phyloP scores from a whole-genome alignment of 2,329 filamentous ascomycete genomes.

The Hypoxylon sp. region DNA sequence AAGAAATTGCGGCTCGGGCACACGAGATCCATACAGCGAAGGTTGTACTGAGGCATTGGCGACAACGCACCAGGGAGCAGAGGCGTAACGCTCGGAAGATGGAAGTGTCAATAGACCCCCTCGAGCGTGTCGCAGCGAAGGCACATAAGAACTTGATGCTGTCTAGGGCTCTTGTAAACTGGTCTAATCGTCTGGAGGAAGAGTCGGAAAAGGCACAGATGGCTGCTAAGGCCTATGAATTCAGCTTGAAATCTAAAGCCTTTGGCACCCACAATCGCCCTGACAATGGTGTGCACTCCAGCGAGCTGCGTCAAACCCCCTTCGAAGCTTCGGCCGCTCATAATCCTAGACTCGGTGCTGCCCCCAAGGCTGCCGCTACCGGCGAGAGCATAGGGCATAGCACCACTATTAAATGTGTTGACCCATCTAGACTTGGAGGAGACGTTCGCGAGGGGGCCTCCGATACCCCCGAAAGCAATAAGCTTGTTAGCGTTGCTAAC shows the following conservation, averaged over 20 bases:
- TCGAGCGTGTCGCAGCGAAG: slow-evolving; percentile 47
- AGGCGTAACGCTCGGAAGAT: slow-evolving; percentile 35
- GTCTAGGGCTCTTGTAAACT: slow-evolving; percentile 48
- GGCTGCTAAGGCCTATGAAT: slow-evolving; percentile 48
- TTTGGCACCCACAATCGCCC: slow-evolving; percentile 40
- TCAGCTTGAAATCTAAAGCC: slow-evolving; percentile 48
- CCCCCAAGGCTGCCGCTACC: not conserved
- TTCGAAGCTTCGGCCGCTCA: slow-evolving; percentile 9
- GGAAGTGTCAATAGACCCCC: slow-evolving; percentile 40
- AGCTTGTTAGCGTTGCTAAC: slow-evolving; percentile 15
- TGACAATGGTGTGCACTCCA: not conserved
- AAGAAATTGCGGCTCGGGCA: slow-evolving; percentile 46
- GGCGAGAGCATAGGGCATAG: not conserved
- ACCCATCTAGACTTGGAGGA: slow-evolving; percentile 2
- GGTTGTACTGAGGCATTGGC: slow-evolving; percentile 45
- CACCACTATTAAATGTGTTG: not conserved
- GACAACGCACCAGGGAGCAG: slow-evolving; percentile 39
- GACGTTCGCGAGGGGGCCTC: slow-evolving; percentile 3
- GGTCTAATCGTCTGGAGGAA: slow-evolving; percentile 50
- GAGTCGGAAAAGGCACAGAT: slow-evolving; percentile 46
- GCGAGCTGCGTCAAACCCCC: slow-evolving; percentile 3
- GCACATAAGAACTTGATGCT: slow-evolving; percentile 47
- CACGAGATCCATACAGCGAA: slow-evolving; percentile 46
- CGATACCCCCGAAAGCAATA: slow-evolving; percentile 5
- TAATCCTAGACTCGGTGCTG: slow-evolving; percentile 2